phyloP scores from a whole-genome alignment of 257 asterid species.

The Plantago ovata region DNA sequence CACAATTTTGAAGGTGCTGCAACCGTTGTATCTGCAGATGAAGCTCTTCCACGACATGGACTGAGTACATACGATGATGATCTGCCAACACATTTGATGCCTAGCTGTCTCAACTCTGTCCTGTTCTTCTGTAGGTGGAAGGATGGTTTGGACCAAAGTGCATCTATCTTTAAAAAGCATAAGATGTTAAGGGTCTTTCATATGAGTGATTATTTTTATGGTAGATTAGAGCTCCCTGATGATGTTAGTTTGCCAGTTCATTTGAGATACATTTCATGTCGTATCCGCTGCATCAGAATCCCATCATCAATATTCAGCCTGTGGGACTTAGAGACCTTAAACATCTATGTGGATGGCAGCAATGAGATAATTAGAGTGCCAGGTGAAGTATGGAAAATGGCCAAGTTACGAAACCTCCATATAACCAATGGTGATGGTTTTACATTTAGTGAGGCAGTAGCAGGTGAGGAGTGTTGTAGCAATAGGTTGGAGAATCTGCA shows the following conservation, averaged over 20 bases:
- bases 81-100: neutral
- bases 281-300: neutral
- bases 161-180: neutral
- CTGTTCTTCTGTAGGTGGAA: neutral
- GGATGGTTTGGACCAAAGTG: neutral
- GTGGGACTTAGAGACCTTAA: conserved; percentile 10
- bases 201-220: neutral
- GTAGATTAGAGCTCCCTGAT: neutral
- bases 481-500: too few species aligned
- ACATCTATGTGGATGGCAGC: neutral
- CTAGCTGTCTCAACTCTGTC: neutral
- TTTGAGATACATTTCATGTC: neutral
- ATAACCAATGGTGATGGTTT: neutral
- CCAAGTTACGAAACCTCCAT: neutral
- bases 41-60: neutral
- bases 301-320: neutral
- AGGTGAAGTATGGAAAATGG: neutral
- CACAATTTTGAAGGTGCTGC: neutral
- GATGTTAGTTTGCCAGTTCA: neutral
- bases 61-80: neutral
- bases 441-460: neutral
- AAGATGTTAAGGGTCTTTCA: neutral
- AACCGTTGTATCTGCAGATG: neutral
- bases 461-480: too few species aligned
- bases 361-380: neutral